Base-by-base conservation (phyloP, 306 rosid genomes). In the Rosa persica region DNA sequence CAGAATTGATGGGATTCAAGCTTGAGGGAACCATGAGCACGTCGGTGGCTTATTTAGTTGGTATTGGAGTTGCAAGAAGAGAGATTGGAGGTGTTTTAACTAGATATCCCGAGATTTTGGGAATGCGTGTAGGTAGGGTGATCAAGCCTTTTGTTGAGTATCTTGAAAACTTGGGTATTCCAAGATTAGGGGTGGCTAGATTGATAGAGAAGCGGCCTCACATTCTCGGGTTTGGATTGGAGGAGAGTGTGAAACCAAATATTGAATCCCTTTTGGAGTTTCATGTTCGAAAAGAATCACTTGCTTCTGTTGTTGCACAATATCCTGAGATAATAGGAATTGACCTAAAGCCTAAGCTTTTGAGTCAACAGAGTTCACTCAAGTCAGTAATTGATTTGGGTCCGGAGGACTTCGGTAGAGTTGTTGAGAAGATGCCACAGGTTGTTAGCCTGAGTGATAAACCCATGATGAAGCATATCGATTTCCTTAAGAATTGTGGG, bases 21-120 rank as follows among this genome's bases (percentile, higher is more conserved):
- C 97, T 96, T 43, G 99, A 96, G 86, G 99, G 99, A 79, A 96
- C 99, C 66, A 93, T 96, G 98, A 96, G 99, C 79, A 96, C 99
- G 4, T 96, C 97, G 0, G 97, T 96, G 73, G 98, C 99, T 15
- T 96, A 90, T 86, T 79, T 96, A 88, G 88, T 93, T 72, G 98
- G 98, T 38, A 90, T 96, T 73, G 97, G 99, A 30, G 93, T 96
- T 4, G 90, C 89, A 77, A 93, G 97, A 83, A 90, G 96, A 85
- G 97, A 96, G 84, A 82, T 96, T 27, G 99, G 99, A 49, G 88
- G 90, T 66, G 55, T 93, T 73, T 88, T 96, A 79, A 96, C 99
- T 46, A 86, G 89, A 81, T 93, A 83, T 77, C 99, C 98, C 0
- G 98, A 96, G 82, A 84, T 96, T 86, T 85, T 96, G 78, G 99